phyloP scores from a whole-genome alignment of 768 basidiomycete genomes.

The Russula olivacea region DNA sequence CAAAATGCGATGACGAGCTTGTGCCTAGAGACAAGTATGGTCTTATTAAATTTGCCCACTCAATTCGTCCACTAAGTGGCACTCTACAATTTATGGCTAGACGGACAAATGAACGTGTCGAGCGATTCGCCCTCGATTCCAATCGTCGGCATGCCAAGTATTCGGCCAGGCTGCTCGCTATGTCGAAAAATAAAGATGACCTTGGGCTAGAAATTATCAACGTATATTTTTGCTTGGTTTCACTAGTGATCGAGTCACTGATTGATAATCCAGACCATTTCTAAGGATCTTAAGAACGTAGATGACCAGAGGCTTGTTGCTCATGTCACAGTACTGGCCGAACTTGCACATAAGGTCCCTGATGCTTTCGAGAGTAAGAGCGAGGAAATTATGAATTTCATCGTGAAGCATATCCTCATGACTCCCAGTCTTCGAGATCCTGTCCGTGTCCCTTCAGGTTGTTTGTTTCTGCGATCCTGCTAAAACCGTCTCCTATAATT shows the following conservation, averaged over 20 bases:
- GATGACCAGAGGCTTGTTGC: conserved; percentile 52
- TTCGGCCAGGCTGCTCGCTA: conserved; percentile 61
- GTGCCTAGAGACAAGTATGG: conserved; percentile 59
- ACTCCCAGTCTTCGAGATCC: conserved; percentile 41
- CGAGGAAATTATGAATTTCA: conserved; percentile 63
- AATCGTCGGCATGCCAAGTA: conserved; percentile 76
- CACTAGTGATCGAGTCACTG: background rate
- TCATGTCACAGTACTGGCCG: conserved; percentile 63
- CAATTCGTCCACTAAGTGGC: background rate
- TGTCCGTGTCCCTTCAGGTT: conserved; percentile 35
- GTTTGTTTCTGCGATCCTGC: background rate
- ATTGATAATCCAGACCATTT: conserved; percentile 45
- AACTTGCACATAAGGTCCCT: conserved; percentile 63
- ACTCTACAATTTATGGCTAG: conserved; percentile 34
- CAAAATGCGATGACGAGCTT: conserved; percentile 51
- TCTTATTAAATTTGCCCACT: background rate
- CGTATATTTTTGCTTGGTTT: conserved; percentile 38
- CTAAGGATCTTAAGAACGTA: conserved; percentile 43
- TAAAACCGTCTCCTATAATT: conserved; percentile 12
- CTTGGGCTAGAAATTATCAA: conserved; percentile 54
- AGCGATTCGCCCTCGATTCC: conserved; percentile 51
- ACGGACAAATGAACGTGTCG: conserved; percentile 59
- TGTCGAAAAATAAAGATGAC: conserved; percentile 44
- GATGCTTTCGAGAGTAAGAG: conserved; percentile 75
- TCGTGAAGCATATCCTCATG: conserved; percentile 69